Conservation (phyloP, 2,329 filamentous ascomycete species). For the Knufia fluminis region DNA sequence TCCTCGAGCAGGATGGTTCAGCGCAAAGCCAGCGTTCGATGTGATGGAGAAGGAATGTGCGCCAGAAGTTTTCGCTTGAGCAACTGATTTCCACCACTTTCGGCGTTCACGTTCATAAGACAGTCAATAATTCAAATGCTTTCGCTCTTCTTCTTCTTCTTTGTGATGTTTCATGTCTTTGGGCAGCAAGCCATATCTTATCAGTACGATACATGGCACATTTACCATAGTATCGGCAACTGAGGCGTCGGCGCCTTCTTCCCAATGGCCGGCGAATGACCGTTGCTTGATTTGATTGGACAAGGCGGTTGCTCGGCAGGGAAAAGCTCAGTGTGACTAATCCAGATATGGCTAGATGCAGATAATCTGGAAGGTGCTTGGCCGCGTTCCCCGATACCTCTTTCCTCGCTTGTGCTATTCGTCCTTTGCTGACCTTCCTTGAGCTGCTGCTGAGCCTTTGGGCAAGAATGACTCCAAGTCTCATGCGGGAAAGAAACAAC, state of each 20-base stretch:
- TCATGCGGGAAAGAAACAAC: background rate
- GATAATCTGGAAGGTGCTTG: background rate
- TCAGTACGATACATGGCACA: background rate
- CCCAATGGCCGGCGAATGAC: background rate
- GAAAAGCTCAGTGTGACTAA: background rate
- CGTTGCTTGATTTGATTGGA: background rate
- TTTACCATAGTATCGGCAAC: background rate
- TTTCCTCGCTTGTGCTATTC: background rate
- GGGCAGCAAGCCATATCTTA: background rate
- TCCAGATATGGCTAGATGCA: background rate
- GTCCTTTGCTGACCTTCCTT: background rate
- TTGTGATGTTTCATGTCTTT: background rate
- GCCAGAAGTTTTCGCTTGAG: constrained; percentile 4
- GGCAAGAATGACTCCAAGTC: background rate
- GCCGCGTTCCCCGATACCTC: background rate
- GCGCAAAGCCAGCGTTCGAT: constrained; percentile 62
- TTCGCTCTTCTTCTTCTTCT: background rate
- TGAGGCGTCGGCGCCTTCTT: background rate
- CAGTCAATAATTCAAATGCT: background rate
- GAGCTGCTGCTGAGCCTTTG: background rate
- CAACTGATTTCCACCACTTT: background rate
- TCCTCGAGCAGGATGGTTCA: constrained; percentile 57
- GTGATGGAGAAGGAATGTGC: constrained; percentile 53
- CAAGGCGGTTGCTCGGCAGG: background rate
- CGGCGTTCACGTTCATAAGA: background rate